These are phyloP conservation scores for Mucor irregularis DNA, from an alignment of 371 early-diverging fungal genomes.

Conservation along the genomic window DNA sequence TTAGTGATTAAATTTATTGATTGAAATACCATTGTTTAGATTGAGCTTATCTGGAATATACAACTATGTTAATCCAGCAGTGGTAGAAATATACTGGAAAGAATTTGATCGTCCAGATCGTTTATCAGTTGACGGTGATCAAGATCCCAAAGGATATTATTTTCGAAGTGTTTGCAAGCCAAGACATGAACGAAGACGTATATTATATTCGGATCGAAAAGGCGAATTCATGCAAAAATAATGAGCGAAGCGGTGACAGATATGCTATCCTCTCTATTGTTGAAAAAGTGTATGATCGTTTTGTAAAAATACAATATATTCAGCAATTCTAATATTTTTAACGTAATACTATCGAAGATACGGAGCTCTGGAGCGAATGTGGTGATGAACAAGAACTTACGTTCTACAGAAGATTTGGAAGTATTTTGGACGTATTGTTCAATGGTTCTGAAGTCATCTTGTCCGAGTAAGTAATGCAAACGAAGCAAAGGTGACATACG, in stretches of 20 bases:
- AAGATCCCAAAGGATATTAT: slow-evolving; percentile 1
- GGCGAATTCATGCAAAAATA: background rate
- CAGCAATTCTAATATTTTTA: slow-evolving; percentile 8
- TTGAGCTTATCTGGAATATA: slow-evolving; percentile 8
- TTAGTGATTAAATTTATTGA: background rate
- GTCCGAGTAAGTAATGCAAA: slow-evolving; percentile 12
- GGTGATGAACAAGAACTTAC: slow-evolving; percentile 9
- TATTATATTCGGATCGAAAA: background rate
- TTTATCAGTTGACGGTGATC: background rate
- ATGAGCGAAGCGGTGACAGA: slow-evolving; percentile 1
- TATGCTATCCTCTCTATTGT: slow-evolving; percentile 7
- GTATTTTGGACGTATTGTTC: background rate
- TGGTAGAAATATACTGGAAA: background rate
- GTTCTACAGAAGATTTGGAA: slow-evolving; percentile 1
- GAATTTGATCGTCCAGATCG: background rate
- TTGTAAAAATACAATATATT: slow-evolving; percentile 12
- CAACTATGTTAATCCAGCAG: background rate
- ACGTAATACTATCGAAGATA: slow-evolving; percentile 9
- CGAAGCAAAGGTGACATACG: slow-evolving; percentile 1
- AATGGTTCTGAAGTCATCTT: slow-evolving; percentile 1
- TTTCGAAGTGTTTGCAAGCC: slow-evolving; percentile 2
- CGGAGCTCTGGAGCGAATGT: background rate
- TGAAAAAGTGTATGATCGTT: slow-evolving; percentile 3
- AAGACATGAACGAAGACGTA: slow-evolving; percentile 5
- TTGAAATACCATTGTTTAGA: background rate